Evolutionary conservation across 2,329 filamentous ascomycete genomes (phyloP), one percentile per base, ranked within the genome.

Genomic region (Aspergillus melleus): DNA sequence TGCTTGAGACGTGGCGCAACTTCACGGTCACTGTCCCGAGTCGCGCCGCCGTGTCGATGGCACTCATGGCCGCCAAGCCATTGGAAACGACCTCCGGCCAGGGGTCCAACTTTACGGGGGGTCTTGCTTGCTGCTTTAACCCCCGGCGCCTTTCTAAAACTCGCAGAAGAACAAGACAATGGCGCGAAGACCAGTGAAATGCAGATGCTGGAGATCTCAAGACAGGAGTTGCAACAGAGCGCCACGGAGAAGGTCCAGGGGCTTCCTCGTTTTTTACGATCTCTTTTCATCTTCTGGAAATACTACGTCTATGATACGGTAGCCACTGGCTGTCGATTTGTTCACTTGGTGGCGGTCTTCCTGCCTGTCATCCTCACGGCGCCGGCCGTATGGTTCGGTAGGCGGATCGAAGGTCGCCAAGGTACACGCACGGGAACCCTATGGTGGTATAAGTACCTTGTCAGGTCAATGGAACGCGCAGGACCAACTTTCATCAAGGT

Each of bases 401-500:
- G 74, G 36, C 81, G 89, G 50, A 80, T 86, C 52, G 78, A 83
- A 2, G 80, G 87, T 36, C 84, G 83, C 59, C 88, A 92, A 67
- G 86, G 91, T 64, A 91, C 96, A 78, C 84, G 91, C 63, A 83
- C 80, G 6, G 94, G 95, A 0, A 93, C 93, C 0, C 71, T 98
- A 3, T 96, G 91, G 92, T 99, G 95, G 95, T 99, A 97, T 78
- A 81, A 82, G 3, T 95, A 96, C 70, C 77, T 99, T 44, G 92
- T 98, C 10, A 84, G 82, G 59, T 84, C 90, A 29, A 98, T 99
- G 95, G 94, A 99, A 77, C 84, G 88, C 72, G 92, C 94, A 19
- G 95, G 95, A 0, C 93, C 95, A 49, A 92, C 95, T 0, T 99
- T 99, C 72, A 99, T 99, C 79, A 99, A 99, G 85, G 90, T 91